These are phyloP conservation scores for Termitomyces sp. DNA, from an alignment of 768 basidiomycete genomes.

Conservation along the genomic window DNA sequence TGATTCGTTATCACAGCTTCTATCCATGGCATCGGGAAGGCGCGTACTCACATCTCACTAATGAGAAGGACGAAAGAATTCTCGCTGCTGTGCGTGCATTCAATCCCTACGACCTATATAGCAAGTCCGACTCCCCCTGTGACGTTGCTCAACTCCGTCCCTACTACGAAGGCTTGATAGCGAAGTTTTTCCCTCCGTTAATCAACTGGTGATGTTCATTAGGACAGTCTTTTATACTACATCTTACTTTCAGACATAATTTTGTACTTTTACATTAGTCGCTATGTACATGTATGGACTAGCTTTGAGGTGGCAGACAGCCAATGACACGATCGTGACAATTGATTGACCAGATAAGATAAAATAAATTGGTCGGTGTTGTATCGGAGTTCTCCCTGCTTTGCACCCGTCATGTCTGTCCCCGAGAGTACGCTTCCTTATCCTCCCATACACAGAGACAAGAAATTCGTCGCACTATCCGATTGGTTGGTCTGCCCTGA, in stretches of 20 bases:
- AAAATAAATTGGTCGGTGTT: background rate
- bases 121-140: conserved; percentile 73
- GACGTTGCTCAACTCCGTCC: conserved; percentile 59
- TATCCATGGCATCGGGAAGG: conserved; percentile 93
- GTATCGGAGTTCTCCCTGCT: background rate
- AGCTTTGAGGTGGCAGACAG: no score
- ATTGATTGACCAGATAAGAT: conserved; percentile 7
- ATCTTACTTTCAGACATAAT: background rate
- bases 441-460: conserved; percentile 73
- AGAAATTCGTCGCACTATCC: conserved; percentile 80
- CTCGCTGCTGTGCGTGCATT: conserved; percentile 78
- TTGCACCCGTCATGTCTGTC: conserved; percentile 14
- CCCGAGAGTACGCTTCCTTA: conserved; percentile 72
- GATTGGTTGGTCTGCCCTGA: conserved; percentile 66
- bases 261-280: background rate
- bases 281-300: no score
- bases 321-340: background rate
- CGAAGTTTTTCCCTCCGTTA: conserved; percentile 78
- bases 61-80: conserved; percentile 57
- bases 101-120: conserved; percentile 94
- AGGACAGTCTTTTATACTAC: background rate
- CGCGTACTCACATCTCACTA: conserved; percentile 76
- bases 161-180: conserved; percentile 80
- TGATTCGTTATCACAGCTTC: conserved; percentile 95
- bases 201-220: conserved; percentile 65